Evolutionary conservation across 306 rosid species (phyloP), one percentile per base, ranked within the genome.

Genomic region (Fragaria ananassa): DNA sequence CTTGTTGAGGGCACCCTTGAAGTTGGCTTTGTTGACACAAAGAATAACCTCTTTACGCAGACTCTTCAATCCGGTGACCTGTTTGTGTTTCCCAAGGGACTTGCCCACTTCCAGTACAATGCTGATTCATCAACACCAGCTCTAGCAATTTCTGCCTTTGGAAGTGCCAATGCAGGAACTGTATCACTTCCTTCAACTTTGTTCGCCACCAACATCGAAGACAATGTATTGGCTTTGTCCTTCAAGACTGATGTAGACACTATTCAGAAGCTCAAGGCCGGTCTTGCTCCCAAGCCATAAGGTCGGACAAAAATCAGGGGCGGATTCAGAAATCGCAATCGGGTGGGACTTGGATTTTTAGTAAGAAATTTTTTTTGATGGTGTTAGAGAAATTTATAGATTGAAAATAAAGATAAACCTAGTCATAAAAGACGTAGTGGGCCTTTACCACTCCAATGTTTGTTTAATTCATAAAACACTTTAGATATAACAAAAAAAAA

Each of bases 161-260:
- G 70, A 46, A 74, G 78, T 74, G 78, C 78, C 60, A 74, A 18
- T 44, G 70, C 78, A 4, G 78, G 78, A 74, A 44, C 78, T 34
- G 75, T 34, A 11, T 71, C 63, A 29, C 12, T 71, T n/a, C 75
- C 75, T 44, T 18, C 15, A 47, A 71, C 75, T n/a, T n/a, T 71
- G 63, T 71, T 71, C 17, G 29, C 63, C 19, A 71, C 75, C 0
- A 13, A 39, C 31, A 19, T 71, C 19, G 63, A 50, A 0, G 63
- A 71, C 63, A 19, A 71, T 71, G 34, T 50, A 17, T 50, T 71
- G 75, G 75, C 63, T 10, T 31, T 71, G 6, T 71, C 75, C 29
- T 71, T 71, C 19, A 71, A 71, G 63, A 71, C 75, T 19, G 75
- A 71, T 71, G 75, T 51, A 11, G 34, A 34, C 75, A 71, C 75